phyloP scores from a whole-genome alignment of 768 basidiomycete genomes.

The Russula emetica region DNA sequence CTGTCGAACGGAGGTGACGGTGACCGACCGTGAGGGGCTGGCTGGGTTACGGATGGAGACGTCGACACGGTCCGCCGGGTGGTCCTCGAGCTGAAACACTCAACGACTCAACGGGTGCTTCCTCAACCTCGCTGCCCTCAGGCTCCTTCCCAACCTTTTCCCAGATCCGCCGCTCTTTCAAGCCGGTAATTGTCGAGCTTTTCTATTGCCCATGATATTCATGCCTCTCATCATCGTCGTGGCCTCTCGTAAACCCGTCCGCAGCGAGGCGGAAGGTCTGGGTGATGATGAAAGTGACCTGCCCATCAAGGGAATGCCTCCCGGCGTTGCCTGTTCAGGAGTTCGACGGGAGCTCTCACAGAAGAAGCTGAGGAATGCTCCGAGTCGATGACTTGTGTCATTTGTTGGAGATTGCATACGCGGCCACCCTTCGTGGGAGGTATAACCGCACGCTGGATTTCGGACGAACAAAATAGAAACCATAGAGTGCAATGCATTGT shows the following conservation, averaged over 20 bases:
- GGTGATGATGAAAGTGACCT: slow-evolving; percentile 40
- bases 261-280: slow-evolving; percentile 55
- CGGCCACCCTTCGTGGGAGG: neutral
- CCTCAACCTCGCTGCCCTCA: slow-evolving; percentile 86
- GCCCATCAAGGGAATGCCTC: slow-evolving; percentile 28
- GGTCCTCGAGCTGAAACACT: too few relatives aligned
- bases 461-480: neutral
- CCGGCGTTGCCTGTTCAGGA: slow-evolving; percentile 26
- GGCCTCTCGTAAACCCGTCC: slow-evolving; percentile 71
- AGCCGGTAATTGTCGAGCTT: slow-evolving; percentile 96
- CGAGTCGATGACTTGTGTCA: neutral
- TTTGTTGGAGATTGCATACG: too few relatives aligned
- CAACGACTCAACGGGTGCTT: slow-evolving; percentile 73
- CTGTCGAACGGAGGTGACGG: slow-evolving; percentile 96
- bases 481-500: neutral
- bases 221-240: slow-evolving; percentile 80
- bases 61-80: too few relatives aligned
- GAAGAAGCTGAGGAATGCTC: slow-evolving; percentile 18
- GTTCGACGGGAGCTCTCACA: slow-evolving; percentile 35
- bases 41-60: too few relatives aligned
- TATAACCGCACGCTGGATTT: neutral
- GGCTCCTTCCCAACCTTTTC: slow-evolving; percentile 84
- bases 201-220: slow-evolving; percentile 85
- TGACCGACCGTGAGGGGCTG: too few relatives aligned
- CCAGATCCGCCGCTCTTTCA: slow-evolving; percentile 88